These are phyloP conservation scores for Yamadazyma spencermartinsiae DNA, from an alignment of 1,139 yeast genomes.

Conservation along the genomic window DNA sequence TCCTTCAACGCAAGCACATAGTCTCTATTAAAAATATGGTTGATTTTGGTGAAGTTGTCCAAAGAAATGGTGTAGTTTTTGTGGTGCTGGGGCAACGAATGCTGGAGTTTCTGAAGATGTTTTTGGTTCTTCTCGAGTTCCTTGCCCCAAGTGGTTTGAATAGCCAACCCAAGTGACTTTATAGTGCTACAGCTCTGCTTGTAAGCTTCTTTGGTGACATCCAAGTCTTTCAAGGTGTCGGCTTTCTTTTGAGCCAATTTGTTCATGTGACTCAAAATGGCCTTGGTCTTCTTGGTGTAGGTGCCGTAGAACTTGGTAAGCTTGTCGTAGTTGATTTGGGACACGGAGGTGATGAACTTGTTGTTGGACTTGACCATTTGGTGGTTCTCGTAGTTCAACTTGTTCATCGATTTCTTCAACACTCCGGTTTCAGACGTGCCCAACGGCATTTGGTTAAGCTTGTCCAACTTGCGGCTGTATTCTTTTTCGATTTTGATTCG, in stretches of 20 bases:
- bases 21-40: slow-evolving; percentile 72
- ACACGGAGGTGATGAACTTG: slow-evolving; percentile 34
- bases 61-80: slow-evolving; percentile 62
- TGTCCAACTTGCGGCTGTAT: slow-evolving; percentile 54
- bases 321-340: slow-evolving; percentile 36
- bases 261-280: slow-evolving; percentile 38
- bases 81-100: slow-evolving; percentile 48
- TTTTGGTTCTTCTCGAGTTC: slow-evolving; percentile 69
- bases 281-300: slow-evolving; percentile 32
- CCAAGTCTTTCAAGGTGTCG: slow-evolving; percentile 32
- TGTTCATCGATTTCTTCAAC: slow-evolving; percentile 59
- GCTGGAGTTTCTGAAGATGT: slow-evolving; percentile 58
- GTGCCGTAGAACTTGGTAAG: slow-evolving; percentile 30
- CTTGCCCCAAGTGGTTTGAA: slow-evolving; percentile 74
- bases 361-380: slow-evolving; percentile 34
- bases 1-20: slow-evolving; percentile 74
- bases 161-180: slow-evolving; percentile 60
- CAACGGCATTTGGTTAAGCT: slow-evolving; percentile 46
- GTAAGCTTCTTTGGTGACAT: slow-evolving; percentile 53
- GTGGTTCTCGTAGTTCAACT: slow-evolving; percentile 52
- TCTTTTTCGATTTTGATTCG: slow-evolving; percentile 70
- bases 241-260: slow-evolving; percentile 30
- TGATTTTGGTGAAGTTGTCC: slow-evolving; percentile 61
- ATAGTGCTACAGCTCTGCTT: slow-evolving; percentile 60
- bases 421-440: slow-evolving; percentile 65